These are phyloP conservation scores for Tagetes erecta DNA, from an alignment of 129 eudicot genomes.

Conservation along the genomic window DNA sequence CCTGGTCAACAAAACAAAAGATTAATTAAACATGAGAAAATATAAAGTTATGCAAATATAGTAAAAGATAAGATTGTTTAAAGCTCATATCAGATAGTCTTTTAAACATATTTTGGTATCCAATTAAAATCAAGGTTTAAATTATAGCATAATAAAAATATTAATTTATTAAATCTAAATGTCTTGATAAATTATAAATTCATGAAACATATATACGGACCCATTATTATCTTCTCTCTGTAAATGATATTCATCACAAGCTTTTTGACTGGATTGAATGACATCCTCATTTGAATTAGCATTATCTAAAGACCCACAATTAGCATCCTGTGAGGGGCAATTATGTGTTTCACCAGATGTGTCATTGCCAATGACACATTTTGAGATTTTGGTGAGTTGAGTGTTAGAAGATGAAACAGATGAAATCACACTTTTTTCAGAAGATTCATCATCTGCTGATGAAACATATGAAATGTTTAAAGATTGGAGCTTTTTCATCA, in stretches of 20 bases:
- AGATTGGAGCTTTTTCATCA: slow-evolving; percentile 64
- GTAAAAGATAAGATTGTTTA: background rate
- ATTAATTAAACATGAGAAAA: background rate
- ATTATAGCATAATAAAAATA: too few species aligned
- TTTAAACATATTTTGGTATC: too few species aligned
- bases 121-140: too few species aligned
- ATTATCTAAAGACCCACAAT: slow-evolving; percentile 28
- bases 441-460: slow-evolving; percentile 41
- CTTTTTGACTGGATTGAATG: slow-evolving; percentile 25
- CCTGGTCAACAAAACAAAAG: slow-evolving; percentile 18
- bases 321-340: slow-evolving; percentile 33
- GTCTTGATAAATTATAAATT: slow-evolving; percentile 25
- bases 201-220: slow-evolving; percentile 29
- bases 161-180: background rate
- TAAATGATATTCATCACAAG: slow-evolving; percentile 24
- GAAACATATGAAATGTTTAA: slow-evolving; percentile 47
- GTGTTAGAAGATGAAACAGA: slow-evolving; percentile 49
- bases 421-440: slow-evolving; percentile 48
- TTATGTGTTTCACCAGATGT: slow-evolving; percentile 4
- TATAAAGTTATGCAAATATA: background rate
- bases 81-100: background rate
- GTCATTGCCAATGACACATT: slow-evolving; percentile 5
- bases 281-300: slow-evolving; percentile 28
- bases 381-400: slow-evolving; percentile 1
- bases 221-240: slow-evolving; percentile 30